Conservation (phyloP, 1,284 basidiomycete species). For the Cryptococcus sp. region DNA sequence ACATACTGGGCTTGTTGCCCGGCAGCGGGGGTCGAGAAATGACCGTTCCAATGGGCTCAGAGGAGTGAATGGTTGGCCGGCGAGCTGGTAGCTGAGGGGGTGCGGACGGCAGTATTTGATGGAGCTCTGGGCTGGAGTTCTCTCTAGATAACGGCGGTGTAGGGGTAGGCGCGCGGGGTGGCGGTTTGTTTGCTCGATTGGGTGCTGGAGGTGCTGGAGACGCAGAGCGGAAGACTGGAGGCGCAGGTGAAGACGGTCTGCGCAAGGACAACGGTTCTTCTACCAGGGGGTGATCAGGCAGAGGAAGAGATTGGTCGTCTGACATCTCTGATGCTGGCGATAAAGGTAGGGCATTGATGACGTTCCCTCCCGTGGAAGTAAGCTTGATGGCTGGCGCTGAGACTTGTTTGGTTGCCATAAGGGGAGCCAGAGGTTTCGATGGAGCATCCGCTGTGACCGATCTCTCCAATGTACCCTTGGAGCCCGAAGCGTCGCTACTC, state of each 20-base stretch:
- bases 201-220: slow-evolving; percentile 25
- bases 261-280: no score
- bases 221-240: slow-evolving; percentile 11
- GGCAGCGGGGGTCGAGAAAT: slow-evolving; percentile 28
- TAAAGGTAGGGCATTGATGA: slow-evolving; percentile 1
- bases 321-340: not conserved
- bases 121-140: slow-evolving; percentile 2
- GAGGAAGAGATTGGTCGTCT: not conserved
- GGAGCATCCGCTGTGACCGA: slow-evolving; percentile 7
- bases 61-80: slow-evolving; percentile 1
- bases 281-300: no score
- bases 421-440: not conserved
- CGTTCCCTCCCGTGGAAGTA: slow-evolving; percentile 17
- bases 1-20: slow-evolving; percentile 28
- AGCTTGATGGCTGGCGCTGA: slow-evolving; percentile 18
- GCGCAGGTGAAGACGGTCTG: slow-evolving; percentile 7
- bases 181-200: slow-evolving; percentile 23
- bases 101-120: not conserved
- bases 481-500: slow-evolving; percentile 7
- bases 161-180: slow-evolving; percentile 9
- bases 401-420: slow-evolving; percentile 5
- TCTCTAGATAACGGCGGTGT: slow-evolving; percentile 5
- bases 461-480: slow-evolving; percentile 4
- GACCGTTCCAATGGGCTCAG: slow-evolving; percentile 6
- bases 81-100: slow-evolving; percentile 12